phyloP scores from a whole-genome alignment of 2,329 filamentous ascomycete genomes.

The Botrytis sinoallii region DNA sequence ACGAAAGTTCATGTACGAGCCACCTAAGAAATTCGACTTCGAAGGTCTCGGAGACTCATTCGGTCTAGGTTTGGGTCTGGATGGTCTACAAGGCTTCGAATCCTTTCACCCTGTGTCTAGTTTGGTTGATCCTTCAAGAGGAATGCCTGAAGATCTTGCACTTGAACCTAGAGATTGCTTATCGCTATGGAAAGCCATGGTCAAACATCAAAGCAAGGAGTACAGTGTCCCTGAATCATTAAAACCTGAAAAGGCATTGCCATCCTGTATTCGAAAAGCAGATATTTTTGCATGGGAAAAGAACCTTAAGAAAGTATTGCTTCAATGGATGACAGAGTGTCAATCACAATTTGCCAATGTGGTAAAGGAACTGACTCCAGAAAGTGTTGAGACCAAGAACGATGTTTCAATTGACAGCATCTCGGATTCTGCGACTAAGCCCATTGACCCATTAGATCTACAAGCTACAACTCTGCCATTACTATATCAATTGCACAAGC shows the following conservation, averaged over 20 bases:
- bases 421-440: constrained; percentile 23
- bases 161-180: constrained; percentile 71
- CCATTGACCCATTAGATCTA: constrained; percentile 37
- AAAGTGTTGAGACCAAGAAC: constrained; percentile 13
- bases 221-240: constrained; percentile 52
- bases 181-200: constrained; percentile 62
- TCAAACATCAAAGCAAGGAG: constrained; percentile 49
- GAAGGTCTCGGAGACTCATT: constrained; percentile 38
- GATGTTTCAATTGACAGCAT: constrained; percentile 19
- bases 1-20: constrained; percentile 67
- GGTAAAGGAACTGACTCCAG: constrained; percentile 45
- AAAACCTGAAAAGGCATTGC: constrained; percentile 48
- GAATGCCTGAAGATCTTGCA: constrained; percentile 63
- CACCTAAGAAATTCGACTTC: constrained; percentile 44
- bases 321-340: constrained; percentile 56
- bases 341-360: constrained; percentile 44
- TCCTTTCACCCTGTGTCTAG: constrained; percentile 63
- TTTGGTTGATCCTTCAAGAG: constrained; percentile 58
- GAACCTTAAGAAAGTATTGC: constrained; percentile 56
- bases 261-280: constrained; percentile 57
- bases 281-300: constrained; percentile 66
- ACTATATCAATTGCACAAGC: constrained; percentile 56
- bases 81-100: constrained; percentile 38
- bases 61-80: constrained; percentile 44
- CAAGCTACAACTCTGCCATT: constrained; percentile 53